Evolutionary conservation across 2,329 filamentous ascomycete species (phyloP), one percentile per base, ranked within the genome.

Genomic region (Microascus cirrosus): DNA sequence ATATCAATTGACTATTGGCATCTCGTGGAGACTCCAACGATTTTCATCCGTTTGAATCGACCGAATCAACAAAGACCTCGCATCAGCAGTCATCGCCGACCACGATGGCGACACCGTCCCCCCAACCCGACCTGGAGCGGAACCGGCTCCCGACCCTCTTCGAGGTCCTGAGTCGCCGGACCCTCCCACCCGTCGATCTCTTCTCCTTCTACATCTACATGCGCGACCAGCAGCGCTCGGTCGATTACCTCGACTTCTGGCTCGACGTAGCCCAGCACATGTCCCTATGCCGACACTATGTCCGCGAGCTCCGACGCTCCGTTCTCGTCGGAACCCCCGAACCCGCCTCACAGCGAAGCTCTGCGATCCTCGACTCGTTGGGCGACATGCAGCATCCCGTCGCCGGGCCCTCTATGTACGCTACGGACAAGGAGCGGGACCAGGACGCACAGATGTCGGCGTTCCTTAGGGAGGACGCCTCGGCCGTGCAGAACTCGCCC

Each of bases 181-280:
- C 94, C n/a, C 80, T 95, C 22, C 90, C 95, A 54, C 94, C 94
- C 0, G 93, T 99, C 59, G 95, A 99, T 68, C 79, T 99, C 12
- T 99, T 96, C 73, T 96, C 92, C 1, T 99, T 99, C 77, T 99
- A 99, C 74, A 99, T 99, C 66, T 99, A 96, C 74, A 99, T 99
- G 94, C 85, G 94, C 67, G 95, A 99, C 71, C 92, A 96, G 73
- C 94, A 99, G 73, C 85, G 92, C 70, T 96, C 93, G 8, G 94
- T 99, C 13, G 94, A 99, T 68, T 99, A 99, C 67, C 77, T 99
- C 50, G 94, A 99, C 70, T 99, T 99, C 73, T 99, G 95, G 94
- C 90, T 99, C 65, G 94, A 99, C 85, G 94, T 99, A 60, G 93
- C 94, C 18, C 94, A 99, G 70, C 94, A 99, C 74, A 96, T 97